Evolutionary conservation across 2,329 filamentous ascomycete species (phyloP), one percentile per base, ranked within the genome.

Genomic region (Colletotrichum zoysiae): DNA sequence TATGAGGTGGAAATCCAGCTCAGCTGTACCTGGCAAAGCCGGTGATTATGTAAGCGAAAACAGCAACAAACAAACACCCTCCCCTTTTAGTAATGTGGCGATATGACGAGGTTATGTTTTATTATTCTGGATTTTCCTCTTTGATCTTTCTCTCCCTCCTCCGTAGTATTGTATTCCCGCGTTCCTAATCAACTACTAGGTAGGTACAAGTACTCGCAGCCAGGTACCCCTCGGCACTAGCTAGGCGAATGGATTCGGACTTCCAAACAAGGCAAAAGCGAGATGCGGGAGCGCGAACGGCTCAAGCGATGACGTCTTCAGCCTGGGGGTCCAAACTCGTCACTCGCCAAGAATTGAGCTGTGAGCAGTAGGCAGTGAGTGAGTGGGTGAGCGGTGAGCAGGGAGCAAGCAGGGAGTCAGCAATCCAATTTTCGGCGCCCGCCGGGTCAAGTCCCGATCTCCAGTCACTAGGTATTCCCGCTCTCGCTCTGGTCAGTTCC

Each of bases 191-290:
- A n/a, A 38, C n/a, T n/a, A n/a, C n/a, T n/a, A n/a, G n/a, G n/a
- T 35, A 35, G 6, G 40, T 46, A 46, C 44, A 7, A 46, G 1
- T 20, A 46, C 44, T n/a, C 2, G 20, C n/a, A 30, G 46, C n/a
- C n/a, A n/a, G n/a, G 30, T 53, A 33, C 35, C 44, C 61, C 58
- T 16, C 35, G 46, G n/a, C 50, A 50, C 44, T 33, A n/a, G n/a
- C n/a, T n/a, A 62, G 33, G 3, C 33, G 11, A 30, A 30, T 30
- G 26, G 3, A 12, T 55, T 53, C 20, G 53, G 53, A 12, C 23
- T 65, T 30, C 67, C 61, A 62, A 65, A 59, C 53, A 53, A 46
- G 67, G 67, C 67, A 65, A 65, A 46, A 46, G 53, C 60, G 66
- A 35, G 9, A 69, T 58, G 53, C 67, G 26, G 48, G 44, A 65